A percentile compares a stretch with the other conserved stretches of the same genome.
Conservation (phyloP, 345 rosid genomes). For the Dipteronia sinensis region DNA sequence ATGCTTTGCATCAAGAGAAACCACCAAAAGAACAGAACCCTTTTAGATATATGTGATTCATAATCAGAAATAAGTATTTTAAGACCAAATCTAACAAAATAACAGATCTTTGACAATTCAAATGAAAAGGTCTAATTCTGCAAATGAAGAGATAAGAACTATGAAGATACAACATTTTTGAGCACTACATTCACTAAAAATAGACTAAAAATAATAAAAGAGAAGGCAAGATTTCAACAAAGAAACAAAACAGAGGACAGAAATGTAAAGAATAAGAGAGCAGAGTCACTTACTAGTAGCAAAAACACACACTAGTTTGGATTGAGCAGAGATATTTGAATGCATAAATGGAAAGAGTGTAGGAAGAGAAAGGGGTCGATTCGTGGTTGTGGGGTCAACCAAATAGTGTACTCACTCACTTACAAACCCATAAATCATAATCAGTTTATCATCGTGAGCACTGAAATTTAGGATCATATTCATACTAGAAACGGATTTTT, state of each 20-base stretch:
- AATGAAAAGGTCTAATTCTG: not conserved
- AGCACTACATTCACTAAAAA: not conserved
- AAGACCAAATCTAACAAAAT: not conserved
- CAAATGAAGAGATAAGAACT: too few species aligned
- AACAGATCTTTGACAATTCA: not conserved
- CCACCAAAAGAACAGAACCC: too few species aligned
- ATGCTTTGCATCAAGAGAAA: too few species aligned
- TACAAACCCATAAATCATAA: too few species aligned
- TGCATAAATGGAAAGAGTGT: not conserved
- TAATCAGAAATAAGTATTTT: not conserved
- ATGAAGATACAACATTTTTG: too few species aligned
- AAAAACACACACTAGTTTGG: not conserved
- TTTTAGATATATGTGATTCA: too few species aligned
- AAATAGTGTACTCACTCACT: not conserved
- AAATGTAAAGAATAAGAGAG: constrained; percentile 9
- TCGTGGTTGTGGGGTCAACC: not conserved
- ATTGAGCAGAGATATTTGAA: not conserved
- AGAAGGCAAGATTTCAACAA: not conserved
- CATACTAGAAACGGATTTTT: not conserved
- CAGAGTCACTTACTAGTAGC: not conserved
- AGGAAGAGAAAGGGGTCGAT: not conserved
- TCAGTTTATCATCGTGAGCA: not conserved
- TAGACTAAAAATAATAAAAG: not conserved
- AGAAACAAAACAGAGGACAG: not conserved
- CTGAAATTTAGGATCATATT: not conserved